These are phyloP conservation scores for Pseudogymnoascus sp. DNA, from an alignment of 2,329 filamentous ascomycete genomes.

Conservation along the genomic window DNA sequence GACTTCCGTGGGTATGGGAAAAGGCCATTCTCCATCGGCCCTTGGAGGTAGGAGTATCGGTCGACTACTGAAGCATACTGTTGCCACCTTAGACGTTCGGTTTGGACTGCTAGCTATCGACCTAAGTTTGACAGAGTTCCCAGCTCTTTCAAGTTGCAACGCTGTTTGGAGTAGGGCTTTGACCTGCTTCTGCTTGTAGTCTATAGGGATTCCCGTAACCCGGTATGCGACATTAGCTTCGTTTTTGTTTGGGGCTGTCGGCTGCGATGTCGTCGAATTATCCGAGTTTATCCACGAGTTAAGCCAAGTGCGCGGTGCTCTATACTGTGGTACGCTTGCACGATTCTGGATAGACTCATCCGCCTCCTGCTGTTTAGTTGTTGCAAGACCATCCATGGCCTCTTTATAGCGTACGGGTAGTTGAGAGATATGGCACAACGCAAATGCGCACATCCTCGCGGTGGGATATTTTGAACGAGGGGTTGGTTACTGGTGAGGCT, in stretches of 20 bases:
- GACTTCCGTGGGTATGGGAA: neutral
- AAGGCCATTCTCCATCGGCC: neutral
- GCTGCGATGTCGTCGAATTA: neutral
- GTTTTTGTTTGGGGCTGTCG: neutral
- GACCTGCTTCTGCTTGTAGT: slow-evolving; percentile 4
- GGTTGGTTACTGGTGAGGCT: neutral
- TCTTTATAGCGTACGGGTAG: neutral
- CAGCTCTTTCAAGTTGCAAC: neutral
- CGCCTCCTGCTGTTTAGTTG: neutral
- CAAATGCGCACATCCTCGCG: neutral
- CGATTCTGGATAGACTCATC: neutral
- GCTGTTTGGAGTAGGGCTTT: neutral
- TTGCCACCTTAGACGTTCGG: neutral
- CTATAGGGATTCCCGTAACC: neutral
- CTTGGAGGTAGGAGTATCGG: neutral
- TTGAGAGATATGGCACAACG: neutral
- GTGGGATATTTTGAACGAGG: neutral
- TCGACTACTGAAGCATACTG: neutral
- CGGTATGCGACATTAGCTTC: neutral
- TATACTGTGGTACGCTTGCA: neutral
- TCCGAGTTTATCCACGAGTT: neutral
- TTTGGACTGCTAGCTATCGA: neutral
- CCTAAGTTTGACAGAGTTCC: neutral
- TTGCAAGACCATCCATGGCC: neutral
- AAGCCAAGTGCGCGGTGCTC: neutral